phyloP scores from a whole-genome alignment of 768 basidiomycete species.

The Naganishia friedmannii region DNA sequence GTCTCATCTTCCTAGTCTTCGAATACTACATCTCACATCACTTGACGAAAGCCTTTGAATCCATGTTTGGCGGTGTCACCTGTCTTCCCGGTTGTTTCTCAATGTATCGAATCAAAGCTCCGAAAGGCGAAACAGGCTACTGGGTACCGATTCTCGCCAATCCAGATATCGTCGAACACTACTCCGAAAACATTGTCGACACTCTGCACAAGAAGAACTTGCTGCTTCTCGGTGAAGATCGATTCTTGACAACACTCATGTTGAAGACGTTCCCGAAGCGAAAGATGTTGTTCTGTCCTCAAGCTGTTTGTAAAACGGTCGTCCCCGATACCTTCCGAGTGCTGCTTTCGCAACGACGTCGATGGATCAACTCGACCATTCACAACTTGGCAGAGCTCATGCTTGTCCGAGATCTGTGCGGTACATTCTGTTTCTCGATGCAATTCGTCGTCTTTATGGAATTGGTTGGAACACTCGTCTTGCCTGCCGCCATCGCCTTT shows the following conservation, averaged over 20 bases:
- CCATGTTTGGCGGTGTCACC: conserved; percentile 98
- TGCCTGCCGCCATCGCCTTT: conserved; percentile 96
- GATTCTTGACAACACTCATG: conserved; percentile 94
- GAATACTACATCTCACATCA: conserved; percentile 99
- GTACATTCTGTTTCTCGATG: conserved; percentile 99
- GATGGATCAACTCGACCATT: conserved; percentile 99
- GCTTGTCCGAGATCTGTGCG: conserved; percentile 94
- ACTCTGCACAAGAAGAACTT: conserved; percentile 99
- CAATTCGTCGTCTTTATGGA: conserved; percentile 99
- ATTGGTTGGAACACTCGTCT: conserved; percentile 87
- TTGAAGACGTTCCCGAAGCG: conserved; percentile 99
- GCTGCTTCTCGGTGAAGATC: conserved; percentile 95
- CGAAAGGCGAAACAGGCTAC: conserved; percentile 91
- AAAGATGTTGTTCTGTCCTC: conserved; percentile 98
- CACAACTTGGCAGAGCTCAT: conserved; percentile 95
- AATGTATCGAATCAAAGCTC: conserved; percentile 99
- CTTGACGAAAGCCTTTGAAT: conserved; percentile 98
- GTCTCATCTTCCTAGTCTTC: conserved; percentile 66
- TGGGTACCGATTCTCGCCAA: conserved; percentile 99
- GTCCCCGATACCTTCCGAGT: conserved; percentile 95
- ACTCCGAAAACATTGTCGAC: conserved; percentile 98
- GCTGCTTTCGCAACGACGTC: conserved; percentile 88
- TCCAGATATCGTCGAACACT: conserved; percentile 97
- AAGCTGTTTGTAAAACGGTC: conserved; percentile 97
- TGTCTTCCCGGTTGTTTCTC: conserved; percentile 99